Percentiles rank a stretch among this genome's conserved stretches.
phyloP scores from a whole-genome alignment of 176 grass and related monocot genomes.

The Zoysia japonica region DNA sequence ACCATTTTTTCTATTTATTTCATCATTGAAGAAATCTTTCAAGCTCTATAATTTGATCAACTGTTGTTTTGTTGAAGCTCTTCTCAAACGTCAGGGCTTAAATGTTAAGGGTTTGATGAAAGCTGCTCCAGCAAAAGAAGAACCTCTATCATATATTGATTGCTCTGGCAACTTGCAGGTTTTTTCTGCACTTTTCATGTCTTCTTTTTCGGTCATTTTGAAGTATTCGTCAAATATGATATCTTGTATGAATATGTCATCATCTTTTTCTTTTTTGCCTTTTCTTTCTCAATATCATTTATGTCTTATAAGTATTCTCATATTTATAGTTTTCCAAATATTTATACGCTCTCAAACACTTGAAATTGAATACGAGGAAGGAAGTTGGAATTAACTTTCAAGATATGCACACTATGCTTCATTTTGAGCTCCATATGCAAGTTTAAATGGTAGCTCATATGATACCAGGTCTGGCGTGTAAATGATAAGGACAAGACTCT shows the following conservation, averaged over 20 bases:
- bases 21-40: neutral
- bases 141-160: conserved; percentile 78
- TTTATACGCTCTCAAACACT: conserved; percentile 7
- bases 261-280: neutral
- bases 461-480: conserved; percentile 77
- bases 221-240: neutral
- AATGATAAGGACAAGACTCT: conserved; percentile 77
- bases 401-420: conserved; percentile 11
- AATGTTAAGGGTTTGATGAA: conserved; percentile 97
- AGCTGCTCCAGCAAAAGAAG: conserved; percentile 65
- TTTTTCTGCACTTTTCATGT: conserved; percentile 29
- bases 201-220: conserved; percentile 1
- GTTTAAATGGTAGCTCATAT: conserved; percentile 1
- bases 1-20: conserved; percentile 1
- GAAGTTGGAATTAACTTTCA: conserved; percentile 2
- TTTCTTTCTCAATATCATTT: conserved; percentile 6
- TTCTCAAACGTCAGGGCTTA: conserved; percentile 91
- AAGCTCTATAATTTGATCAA: conserved; percentile 28
- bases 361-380: neutral
- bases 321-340: neutral
- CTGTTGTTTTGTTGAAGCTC: conserved; percentile 58
- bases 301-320: neutral
- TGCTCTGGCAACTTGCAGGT: conserved; percentile 94
- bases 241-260: neutral
- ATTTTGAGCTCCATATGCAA: neutral